phyloP scores from a whole-genome alignment of 306 rosid genomes.

The Trifolium repens region DNA sequence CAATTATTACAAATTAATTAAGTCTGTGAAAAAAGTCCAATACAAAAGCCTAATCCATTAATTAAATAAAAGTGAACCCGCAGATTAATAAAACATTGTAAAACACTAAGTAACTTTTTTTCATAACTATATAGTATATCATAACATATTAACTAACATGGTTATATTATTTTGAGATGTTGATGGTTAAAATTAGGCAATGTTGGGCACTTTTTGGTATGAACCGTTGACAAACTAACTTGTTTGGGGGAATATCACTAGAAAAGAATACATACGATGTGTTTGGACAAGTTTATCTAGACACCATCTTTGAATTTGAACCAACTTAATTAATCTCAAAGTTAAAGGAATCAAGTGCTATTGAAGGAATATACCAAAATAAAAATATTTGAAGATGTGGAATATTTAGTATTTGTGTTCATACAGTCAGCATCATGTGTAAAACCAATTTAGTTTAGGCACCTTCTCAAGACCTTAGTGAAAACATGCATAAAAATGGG shows the following conservation, averaged over 20 bases:
- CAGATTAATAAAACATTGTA: too few species aligned
- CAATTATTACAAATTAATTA: too few species aligned
- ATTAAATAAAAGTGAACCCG: too few species aligned
- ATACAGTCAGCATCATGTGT: slow-evolving; percentile 64
- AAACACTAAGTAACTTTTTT: background rate
- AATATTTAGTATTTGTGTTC: slow-evolving; percentile 39
- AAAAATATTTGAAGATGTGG: background rate
- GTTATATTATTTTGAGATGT: slow-evolving; percentile 39
- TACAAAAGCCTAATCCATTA: too few species aligned
- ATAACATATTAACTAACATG: slow-evolving; percentile 20
- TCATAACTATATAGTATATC: slow-evolving; percentile 7
- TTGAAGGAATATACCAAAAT: slow-evolving; percentile 44
- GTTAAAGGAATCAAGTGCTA: slow-evolving; percentile 55
- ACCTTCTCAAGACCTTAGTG: slow-evolving; percentile 36
- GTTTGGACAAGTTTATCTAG: slow-evolving; percentile 43
- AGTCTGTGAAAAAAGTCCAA: too few species aligned
- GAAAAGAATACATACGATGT: slow-evolving; percentile 41
- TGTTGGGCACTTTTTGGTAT: slow-evolving; percentile 43
- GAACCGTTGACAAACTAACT: slow-evolving; percentile 54
- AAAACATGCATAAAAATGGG: slow-evolving; percentile 33
- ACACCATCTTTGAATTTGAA: slow-evolving; percentile 35
- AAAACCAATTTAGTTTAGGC: slow-evolving; percentile 32
- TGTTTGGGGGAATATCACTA: slow-evolving; percentile 48
- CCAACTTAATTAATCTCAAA: slow-evolving; percentile 37
- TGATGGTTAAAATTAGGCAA: slow-evolving; percentile 46